phyloP scores from a whole-genome alignment of 768 basidiomycete genomes.

The Candolleomyces aberdarensis region DNA sequence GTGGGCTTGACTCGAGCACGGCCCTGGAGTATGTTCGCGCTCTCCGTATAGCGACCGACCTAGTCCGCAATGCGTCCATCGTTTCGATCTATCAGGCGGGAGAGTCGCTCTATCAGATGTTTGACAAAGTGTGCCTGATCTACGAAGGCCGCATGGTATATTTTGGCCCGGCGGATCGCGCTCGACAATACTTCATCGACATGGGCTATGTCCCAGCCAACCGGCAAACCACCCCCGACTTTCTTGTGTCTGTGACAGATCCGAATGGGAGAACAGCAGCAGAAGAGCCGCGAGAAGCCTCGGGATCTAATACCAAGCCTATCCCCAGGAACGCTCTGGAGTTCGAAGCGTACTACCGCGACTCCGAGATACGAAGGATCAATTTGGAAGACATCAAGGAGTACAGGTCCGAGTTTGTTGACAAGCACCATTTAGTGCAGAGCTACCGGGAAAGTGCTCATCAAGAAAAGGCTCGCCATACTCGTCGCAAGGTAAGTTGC shows the following conservation, averaged over 20 bases:
- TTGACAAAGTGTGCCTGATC: constrained; percentile 74
- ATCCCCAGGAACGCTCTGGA: constrained; percentile 44
- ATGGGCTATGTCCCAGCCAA: constrained; percentile 60
- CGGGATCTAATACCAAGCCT: constrained; percentile 23
- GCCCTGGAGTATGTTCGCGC: constrained; percentile 72
- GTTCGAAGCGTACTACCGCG: constrained; percentile 36
- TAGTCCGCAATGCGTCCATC: constrained; percentile 52
- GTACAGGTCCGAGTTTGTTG: constrained; percentile 45
- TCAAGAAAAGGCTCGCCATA: constrained; percentile 51
- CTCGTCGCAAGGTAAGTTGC: constrained; percentile 22
- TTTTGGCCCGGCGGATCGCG: constrained; percentile 64
- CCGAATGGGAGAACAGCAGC: constrained; percentile 48
- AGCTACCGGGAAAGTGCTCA: constrained; percentile 44
- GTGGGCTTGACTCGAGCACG: constrained; percentile 65
- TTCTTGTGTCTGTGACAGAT: constrained; percentile 59
- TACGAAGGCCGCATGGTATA: constrained; percentile 76
- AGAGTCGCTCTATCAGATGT: constrained; percentile 60
- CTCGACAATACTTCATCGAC: constrained; percentile 71
- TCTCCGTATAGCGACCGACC: constrained; percentile 63
- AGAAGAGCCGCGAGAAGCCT: constrained; percentile 15
- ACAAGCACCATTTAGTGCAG: constrained; percentile 33
- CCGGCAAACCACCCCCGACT: constrained; percentile 65
- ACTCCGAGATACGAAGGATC: constrained; percentile 20
- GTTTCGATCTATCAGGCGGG: constrained; percentile 86
- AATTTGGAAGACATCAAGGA: constrained; percentile 39